phyloP scores from a whole-genome alignment of 2,329 filamentous ascomycete species.

The Hymenoscyphus repandus region DNA sequence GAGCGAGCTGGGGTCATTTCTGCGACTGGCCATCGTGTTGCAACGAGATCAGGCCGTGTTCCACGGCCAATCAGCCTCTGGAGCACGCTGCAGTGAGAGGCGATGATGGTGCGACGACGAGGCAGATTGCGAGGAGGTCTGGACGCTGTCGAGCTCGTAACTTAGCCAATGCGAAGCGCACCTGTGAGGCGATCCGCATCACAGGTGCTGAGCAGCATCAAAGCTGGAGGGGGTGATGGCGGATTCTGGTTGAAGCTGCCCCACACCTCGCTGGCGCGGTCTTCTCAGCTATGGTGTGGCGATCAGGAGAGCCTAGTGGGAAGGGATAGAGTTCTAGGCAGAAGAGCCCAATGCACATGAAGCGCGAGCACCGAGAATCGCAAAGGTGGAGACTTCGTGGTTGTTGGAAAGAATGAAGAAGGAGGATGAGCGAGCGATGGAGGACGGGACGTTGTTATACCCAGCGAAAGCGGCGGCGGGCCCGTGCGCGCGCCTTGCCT shows the following conservation, averaged over 20 bases:
- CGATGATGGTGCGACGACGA: slow-evolving; percentile 15
- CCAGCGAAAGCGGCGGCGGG: slow-evolving; percentile 13
- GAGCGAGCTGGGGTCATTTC: too few relatives aligned
- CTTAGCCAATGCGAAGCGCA: slow-evolving; percentile 13
- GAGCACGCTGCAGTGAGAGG: slow-evolving; percentile 5
- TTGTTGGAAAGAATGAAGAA: neutral
- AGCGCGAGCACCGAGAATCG: slow-evolving; percentile 8
- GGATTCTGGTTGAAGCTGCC: slow-evolving; percentile 17
- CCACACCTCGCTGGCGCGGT: slow-evolving; percentile 13
- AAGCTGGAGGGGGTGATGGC: slow-evolving; percentile 10
- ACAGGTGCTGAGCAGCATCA: slow-evolving; percentile 8
- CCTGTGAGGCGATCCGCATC: slow-evolving; percentile 6
- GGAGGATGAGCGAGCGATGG: slow-evolving; percentile 8
- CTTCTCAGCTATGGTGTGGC: slow-evolving; percentile 18
- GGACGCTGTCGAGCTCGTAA: slow-evolving; percentile 17
- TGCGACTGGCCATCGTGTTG: too few relatives aligned
- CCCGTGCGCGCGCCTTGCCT: slow-evolving; percentile 15
- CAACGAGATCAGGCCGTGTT: too few relatives aligned
- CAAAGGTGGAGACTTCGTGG: slow-evolving; percentile 3
- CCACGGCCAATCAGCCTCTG: too few relatives aligned
- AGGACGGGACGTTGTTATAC: slow-evolving; percentile 11
- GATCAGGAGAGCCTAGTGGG: slow-evolving; percentile 1
- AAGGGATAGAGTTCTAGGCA: slow-evolving; percentile 9
- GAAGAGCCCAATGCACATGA: slow-evolving; percentile 19
- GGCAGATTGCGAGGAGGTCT: slow-evolving; percentile 14